phyloP scores from a whole-genome alignment of 2,329 filamentous ascomycete genomes.

The Sclerotinia sclerotiorum region DNA sequence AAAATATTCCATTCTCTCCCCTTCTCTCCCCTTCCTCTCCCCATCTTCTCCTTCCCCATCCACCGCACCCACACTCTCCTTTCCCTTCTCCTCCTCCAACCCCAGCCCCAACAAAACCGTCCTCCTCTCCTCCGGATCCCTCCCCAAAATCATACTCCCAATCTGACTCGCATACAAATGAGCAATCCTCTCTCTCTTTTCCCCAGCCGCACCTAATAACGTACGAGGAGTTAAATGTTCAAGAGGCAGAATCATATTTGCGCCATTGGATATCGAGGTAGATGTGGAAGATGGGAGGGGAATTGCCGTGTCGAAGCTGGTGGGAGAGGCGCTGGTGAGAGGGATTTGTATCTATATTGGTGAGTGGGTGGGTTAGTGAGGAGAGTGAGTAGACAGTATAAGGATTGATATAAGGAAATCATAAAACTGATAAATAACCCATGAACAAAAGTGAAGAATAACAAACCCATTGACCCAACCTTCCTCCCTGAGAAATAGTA shows the following conservation, averaged over 20 bases:
- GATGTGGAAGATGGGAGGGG: constrained; percentile 23
- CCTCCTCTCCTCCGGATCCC: constrained; percentile 63
- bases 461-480: constrained; percentile 84
- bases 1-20: constrained; percentile 57
- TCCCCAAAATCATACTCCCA: constrained; percentile 73
- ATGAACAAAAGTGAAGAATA: not conserved
- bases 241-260: constrained; percentile 70
- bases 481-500: constrained; percentile 82
- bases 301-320: constrained; percentile 56
- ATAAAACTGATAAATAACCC: not conserved
- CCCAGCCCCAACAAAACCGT: constrained; percentile 64
- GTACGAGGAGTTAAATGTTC: constrained; percentile 83
- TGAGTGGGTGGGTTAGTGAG: not conserved
- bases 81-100: constrained; percentile 48
- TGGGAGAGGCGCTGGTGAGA: constrained; percentile 64
- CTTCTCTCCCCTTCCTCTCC: constrained; percentile 38
- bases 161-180: constrained; percentile 90
- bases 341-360: constrained; percentile 70
- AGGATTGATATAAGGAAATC: not conserved
- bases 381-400: not conserved
- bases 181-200: constrained; percentile 77
- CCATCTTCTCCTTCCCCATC: constrained; percentile 54
- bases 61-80: constrained; percentile 37
- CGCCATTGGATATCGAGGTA: constrained; percentile 21
- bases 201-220: constrained; percentile 77